Conservation (phyloP, 306 rosid genomes). For the Ormosia emarginata region DNA sequence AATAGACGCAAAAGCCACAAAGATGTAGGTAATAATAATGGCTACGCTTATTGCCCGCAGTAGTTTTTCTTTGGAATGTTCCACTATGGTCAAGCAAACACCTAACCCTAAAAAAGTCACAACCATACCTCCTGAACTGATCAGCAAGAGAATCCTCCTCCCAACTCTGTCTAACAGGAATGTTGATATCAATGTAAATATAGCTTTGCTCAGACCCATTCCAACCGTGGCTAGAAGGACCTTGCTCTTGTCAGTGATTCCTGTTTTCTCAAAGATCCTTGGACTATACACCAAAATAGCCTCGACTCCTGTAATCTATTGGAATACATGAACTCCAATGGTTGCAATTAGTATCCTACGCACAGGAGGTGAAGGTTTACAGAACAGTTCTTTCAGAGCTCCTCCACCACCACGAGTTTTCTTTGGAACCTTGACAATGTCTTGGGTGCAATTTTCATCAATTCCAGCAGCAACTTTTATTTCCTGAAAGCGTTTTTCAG, state of each 20-base stretch:
- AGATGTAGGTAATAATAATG: conserved; percentile 34
- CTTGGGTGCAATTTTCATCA: conserved; percentile 35
- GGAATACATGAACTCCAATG: conserved; percentile 58
- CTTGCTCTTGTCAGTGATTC: conserved; percentile 43
- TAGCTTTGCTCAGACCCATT: conserved; percentile 48
- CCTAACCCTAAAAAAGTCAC: conserved; percentile 35
- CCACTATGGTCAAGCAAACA: conserved; percentile 45
- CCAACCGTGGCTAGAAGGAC: conserved; percentile 62
- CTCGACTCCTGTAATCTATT: conserved; percentile 56
- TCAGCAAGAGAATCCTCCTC: conserved; percentile 41
- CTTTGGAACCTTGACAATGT: conserved; percentile 24
- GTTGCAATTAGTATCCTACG: conserved; percentile 60
- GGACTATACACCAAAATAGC: conserved; percentile 60
- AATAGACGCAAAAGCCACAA: conserved; percentile 48
- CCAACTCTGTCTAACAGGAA: conserved; percentile 38
- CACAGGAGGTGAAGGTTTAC: conserved; percentile 48
- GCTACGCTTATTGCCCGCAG: conserved; percentile 45
- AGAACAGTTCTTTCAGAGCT: conserved; percentile 51
- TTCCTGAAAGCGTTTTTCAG: conserved; percentile 42
- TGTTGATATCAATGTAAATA: conserved; percentile 43
- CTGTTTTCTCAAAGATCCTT: conserved; percentile 58
- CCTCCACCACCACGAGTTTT: conserved; percentile 27
- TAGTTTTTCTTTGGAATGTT: conserved; percentile 24
- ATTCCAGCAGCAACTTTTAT: conserved; percentile 64
- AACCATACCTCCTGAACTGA: conserved; percentile 48